phyloP scores from a whole-genome alignment of 2,329 filamentous ascomycete genomes.

The Claviceps capensis region DNA sequence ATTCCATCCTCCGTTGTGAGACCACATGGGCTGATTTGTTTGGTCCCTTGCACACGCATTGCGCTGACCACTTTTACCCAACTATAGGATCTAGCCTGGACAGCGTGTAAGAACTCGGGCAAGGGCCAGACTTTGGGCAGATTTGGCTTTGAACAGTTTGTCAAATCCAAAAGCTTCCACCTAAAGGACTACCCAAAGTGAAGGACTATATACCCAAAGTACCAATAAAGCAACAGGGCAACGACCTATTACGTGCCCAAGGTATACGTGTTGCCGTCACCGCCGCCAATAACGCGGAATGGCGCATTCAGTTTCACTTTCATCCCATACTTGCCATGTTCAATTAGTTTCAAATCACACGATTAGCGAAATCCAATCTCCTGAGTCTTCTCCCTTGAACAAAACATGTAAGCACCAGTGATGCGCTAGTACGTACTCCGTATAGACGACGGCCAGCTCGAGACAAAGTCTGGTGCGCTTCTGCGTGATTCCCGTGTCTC shows the following conservation, averaged over 20 bases:
- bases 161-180: conserved; percentile 93
- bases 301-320: neutral
- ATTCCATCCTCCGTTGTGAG: neutral
- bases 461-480: neutral
- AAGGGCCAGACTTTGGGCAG: conserved; percentile 79
- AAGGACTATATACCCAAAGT: neutral
- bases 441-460: neutral
- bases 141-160: conserved; percentile 90
- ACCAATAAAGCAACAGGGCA: neutral
- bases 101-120: conserved; percentile 94
- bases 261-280: neutral
- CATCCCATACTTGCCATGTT: neutral
- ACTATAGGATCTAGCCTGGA: conserved; percentile 76
- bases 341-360: neutral
- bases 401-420: neutral
- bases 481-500: no score
- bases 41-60: neutral
- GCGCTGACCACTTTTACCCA: conserved; percentile 2
- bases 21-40: neutral
- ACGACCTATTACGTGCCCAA: neutral
- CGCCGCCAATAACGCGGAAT: neutral
- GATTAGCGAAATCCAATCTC: conserved; percentile 11
- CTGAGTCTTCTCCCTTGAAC: conserved; percentile 3
- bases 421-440: neutral
- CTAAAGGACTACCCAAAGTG: conserved; percentile 67